Evolutionary conservation across 2,329 filamentous ascomycete species (phyloP).

Genomic region (Pyricularia sp.): DNA sequence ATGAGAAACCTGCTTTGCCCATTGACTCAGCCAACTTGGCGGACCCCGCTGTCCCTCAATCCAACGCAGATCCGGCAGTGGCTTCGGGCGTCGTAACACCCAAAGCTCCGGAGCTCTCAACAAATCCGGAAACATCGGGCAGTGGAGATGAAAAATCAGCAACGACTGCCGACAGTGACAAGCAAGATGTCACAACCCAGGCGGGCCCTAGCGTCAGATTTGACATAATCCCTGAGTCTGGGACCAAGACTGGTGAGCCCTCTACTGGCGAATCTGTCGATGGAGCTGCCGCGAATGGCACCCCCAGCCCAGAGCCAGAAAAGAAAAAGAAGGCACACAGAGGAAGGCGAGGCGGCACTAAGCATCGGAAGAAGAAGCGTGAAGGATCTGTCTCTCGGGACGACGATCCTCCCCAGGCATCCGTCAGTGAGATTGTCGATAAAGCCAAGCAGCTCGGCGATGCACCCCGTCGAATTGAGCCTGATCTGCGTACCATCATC

Average conservation of each 20-base stretch:
- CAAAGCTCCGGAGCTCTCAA: neutral
- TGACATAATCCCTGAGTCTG: neutral
- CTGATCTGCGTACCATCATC: slow-evolving; percentile 49
- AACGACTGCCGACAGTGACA: neutral
- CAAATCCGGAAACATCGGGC: neutral
- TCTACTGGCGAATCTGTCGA: neutral
- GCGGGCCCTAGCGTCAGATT: neutral
- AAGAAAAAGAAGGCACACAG: slow-evolving; percentile 59
- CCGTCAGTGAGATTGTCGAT: slow-evolving; percentile 53
- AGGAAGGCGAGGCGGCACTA: slow-evolving; percentile 62
- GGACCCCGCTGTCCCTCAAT: neutral
- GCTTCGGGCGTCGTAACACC: neutral
- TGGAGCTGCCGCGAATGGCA: neutral
- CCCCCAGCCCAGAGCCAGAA: slow-evolving; percentile 17
- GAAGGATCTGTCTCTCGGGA: slow-evolving; percentile 40
- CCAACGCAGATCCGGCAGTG: neutral
- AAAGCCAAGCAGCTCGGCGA: slow-evolving; percentile 49
- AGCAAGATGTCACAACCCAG: neutral
- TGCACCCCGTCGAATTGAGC: slow-evolving; percentile 41
- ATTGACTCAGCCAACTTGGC: neutral
- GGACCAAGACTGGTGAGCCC: slow-evolving; percentile 4
- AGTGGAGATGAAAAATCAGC: neutral
- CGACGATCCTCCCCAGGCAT: slow-evolving; percentile 32
- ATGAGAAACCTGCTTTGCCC: neutral
- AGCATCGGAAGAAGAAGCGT: slow-evolving; percentile 51